Evolutionary conservation across 805 yeast genomes (phyloP).

Genomic region (Myxozyma geophila): DNA sequence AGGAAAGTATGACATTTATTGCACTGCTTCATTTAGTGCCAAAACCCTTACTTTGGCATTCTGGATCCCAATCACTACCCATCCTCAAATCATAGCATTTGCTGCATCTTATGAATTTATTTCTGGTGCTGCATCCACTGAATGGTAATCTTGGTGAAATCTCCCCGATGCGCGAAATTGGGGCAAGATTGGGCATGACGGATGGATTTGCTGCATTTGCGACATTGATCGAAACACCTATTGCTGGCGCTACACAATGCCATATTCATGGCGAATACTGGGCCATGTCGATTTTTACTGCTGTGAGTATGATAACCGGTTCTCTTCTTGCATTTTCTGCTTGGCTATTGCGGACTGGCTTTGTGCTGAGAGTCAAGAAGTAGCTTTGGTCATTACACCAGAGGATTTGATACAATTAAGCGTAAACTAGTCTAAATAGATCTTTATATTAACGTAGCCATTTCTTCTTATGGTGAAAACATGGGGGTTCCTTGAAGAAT

Average conservation of each 20-base stretch:
- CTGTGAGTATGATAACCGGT: slow-evolving; percentile 12
- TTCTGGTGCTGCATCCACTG: slow-evolving; percentile 44
- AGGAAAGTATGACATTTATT: slow-evolving; percentile 61
- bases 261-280: slow-evolving; percentile 30
- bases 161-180: slow-evolving; percentile 40
- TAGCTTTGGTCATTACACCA: background rate
- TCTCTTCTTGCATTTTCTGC: slow-evolving; percentile 3
- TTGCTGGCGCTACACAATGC: slow-evolving; percentile 41
- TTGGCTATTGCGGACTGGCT: slow-evolving; percentile 1
- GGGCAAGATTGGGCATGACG: slow-evolving; percentile 61
- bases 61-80: slow-evolving; percentile 62
- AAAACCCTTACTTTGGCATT: slow-evolving; percentile 55
- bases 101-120: slow-evolving; percentile 43
- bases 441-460: too few relatives aligned
- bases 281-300: slow-evolving; percentile 35
- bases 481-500: too few relatives aligned
- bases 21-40: slow-evolving; percentile 46
- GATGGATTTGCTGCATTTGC: slow-evolving; percentile 61
- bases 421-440: too few relatives aligned
- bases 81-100: slow-evolving; percentile 42
- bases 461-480: too few relatives aligned
- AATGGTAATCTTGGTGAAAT: slow-evolving; percentile 43
- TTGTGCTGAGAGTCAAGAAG: slow-evolving; percentile 2
- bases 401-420: too few relatives aligned
- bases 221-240: slow-evolving; percentile 41